phyloP scores from a whole-genome alignment of 306 rosid species.

The Hylodesmum podocarpum region DNA sequence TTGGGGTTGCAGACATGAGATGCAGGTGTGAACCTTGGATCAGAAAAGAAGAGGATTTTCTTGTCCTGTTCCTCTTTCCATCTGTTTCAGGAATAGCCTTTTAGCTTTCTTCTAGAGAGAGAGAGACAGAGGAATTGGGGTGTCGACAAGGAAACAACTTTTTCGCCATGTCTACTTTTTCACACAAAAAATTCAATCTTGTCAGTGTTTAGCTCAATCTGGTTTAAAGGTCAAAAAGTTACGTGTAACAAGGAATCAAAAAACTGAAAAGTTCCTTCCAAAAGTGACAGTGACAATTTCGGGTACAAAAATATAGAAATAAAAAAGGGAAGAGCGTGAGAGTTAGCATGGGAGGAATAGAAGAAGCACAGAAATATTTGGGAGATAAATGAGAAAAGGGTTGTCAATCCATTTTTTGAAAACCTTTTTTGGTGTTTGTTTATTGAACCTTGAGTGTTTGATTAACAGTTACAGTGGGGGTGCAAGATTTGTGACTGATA shows the following conservation, averaged over 20 bases:
- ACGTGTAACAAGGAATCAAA: not conserved
- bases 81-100: constrained; percentile 43
- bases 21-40: constrained; percentile 52
- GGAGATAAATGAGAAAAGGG: constrained; percentile 8
- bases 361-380: constrained; percentile 20
- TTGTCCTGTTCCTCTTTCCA: constrained; percentile 51
- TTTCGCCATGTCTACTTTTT: constrained; percentile 43
- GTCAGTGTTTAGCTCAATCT: constrained; percentile 50
- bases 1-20: constrained; percentile 35
- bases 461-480: constrained; percentile 30
- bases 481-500: constrained; percentile 39
- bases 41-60: constrained; percentile 51
- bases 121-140: constrained; percentile 29
- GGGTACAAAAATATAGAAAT: not conserved
- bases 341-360: constrained; percentile 25
- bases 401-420: not conserved
- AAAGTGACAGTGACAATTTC: constrained; percentile 43
- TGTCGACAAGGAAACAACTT: constrained; percentile 69
- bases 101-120: constrained; percentile 23
- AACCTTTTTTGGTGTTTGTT: constrained; percentile 27
- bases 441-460: constrained; percentile 37
- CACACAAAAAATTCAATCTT: constrained; percentile 34
- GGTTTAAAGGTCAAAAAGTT: constrained; percentile 50
- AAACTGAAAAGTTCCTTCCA: constrained; percentile 30
- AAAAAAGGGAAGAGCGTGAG: constrained; percentile 6